Evolutionary conservation across 345 rosid genomes (phyloP).

Genomic region (Euphorbia pulcherrima): DNA sequence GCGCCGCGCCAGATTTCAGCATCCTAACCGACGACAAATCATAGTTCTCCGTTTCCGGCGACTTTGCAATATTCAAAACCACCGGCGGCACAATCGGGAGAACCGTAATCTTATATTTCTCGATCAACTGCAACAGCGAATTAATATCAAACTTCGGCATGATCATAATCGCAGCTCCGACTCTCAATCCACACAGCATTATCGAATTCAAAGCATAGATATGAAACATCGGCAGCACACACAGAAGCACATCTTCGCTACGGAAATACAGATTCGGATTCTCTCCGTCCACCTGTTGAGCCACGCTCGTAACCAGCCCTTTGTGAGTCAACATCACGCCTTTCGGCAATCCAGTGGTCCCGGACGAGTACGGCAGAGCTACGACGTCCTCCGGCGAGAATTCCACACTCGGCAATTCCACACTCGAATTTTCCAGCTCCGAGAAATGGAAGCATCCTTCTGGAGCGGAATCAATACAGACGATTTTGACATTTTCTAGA

Average conservation of each 20-base stretch:
- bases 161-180: constrained; percentile 73
- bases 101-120: constrained; percentile 60
- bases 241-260: constrained; percentile 63
- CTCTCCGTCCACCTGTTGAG: constrained; percentile 93
- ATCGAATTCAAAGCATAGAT: constrained; percentile 71
- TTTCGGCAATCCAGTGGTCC: constrained; percentile 90
- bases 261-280: constrained; percentile 76
- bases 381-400: constrained; percentile 64
- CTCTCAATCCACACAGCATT: constrained; percentile 74
- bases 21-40: constrained; percentile 65
- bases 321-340: constrained; percentile 94
- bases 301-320: constrained; percentile 73
- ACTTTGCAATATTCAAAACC: constrained; percentile 68
- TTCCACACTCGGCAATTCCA: constrained; percentile 31
- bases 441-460: constrained; percentile 68
- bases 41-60: constrained; percentile 53
- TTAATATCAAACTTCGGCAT: constrained; percentile 77
- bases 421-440: constrained; percentile 47
- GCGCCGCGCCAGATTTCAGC: constrained; percentile 84
- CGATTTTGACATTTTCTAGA: constrained; percentile 30
- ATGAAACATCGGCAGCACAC: constrained; percentile 80
- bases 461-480: constrained; percentile 38
- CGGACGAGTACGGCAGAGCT: constrained; percentile 88
- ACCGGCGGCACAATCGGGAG: constrained; percentile 84
- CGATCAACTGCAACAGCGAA: constrained; percentile 46